Conservation (phyloP, 1,284 basidiomycete genomes). For the Ustilago bromivora region DNA sequence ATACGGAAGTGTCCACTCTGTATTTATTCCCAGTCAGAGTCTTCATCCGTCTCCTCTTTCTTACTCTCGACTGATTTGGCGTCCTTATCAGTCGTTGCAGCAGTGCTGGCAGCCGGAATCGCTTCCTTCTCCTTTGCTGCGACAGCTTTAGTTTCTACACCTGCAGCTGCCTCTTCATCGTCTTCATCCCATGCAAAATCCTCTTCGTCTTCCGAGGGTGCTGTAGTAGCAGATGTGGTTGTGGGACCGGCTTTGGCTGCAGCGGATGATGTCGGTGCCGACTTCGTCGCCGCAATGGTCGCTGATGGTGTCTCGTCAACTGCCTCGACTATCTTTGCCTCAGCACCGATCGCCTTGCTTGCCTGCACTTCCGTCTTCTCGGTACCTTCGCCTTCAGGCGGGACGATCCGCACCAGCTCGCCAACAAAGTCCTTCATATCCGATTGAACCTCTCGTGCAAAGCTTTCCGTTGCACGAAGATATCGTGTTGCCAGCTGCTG, state of each 20-base stretch:
- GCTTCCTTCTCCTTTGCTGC: conserved; percentile 5
- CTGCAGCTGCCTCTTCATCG: conserved; percentile 43
- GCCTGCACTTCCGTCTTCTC: not conserved
- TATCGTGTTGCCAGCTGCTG: conserved; percentile 58
- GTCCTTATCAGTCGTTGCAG: not conserved
- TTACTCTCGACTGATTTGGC: conserved; percentile 12
- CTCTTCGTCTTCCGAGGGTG: conserved; percentile 37
- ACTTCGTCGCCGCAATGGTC: not conserved
- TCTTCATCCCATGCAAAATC: conserved; percentile 63
- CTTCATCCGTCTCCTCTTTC: conserved; percentile 41
- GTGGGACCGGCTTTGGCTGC: conserved; percentile 26
- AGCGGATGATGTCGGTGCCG: not conserved
- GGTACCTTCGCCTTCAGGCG: conserved; percentile 42
- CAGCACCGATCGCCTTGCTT: not conserved
- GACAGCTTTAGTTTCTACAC: conserved; percentile 12
- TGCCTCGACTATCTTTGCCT: not conserved
- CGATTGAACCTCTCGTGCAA: conserved; percentile 55
- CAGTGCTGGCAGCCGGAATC: not conserved
- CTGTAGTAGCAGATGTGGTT: not conserved
- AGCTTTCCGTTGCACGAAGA: conserved; percentile 50
- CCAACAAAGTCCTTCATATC: conserved; percentile 59
- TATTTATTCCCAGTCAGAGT: conserved; percentile 59
- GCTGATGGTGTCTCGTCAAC: not conserved
- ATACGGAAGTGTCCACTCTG: not conserved
- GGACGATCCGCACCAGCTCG: conserved; percentile 59